A percentile compares a stretch with the other conserved stretches of the same genome.
Conservation (phyloP, 805 yeast species). For the Pichia nanzhaoensis region DNA sequence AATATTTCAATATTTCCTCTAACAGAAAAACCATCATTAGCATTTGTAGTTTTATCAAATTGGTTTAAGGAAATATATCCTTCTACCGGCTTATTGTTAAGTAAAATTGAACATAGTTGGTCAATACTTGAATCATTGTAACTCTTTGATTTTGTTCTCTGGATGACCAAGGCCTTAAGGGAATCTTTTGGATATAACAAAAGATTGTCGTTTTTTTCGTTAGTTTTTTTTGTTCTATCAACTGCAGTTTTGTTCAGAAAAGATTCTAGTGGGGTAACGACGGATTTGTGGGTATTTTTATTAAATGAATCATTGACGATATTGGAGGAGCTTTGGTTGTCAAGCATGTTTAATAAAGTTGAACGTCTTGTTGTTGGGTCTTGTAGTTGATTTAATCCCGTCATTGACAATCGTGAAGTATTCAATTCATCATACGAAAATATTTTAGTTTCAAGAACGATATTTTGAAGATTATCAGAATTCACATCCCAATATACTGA, state of each 20-base stretch:
- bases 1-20: conserved; percentile 46
- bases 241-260: not conserved
- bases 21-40: conserved; percentile 41
- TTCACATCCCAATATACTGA: conserved; percentile 29
- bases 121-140: conserved; percentile 17
- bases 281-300: not conserved
- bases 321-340: conserved; percentile 23
- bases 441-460: conserved; percentile 20
- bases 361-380: conserved; percentile 39
- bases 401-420: conserved; percentile 30
- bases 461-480: conserved; percentile 5
- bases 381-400: conserved; percentile 33
- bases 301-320: conserved; percentile 9
- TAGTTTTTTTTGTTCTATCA: conserved; percentile 1
- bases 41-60: conserved; percentile 13
- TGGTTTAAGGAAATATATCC: conserved; percentile 25
- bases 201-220: conserved; percentile 13
- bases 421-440: conserved; percentile 25
- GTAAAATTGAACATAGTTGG: conserved; percentile 21
- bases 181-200: conserved; percentile 32
- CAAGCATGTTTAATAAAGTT: conserved; percentile 31
- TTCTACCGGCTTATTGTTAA: conserved; percentile 27
- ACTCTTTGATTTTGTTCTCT: not conserved
- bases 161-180: conserved; percentile 22
- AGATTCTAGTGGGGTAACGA: not conserved